A percentile compares a stretch with the other conserved stretches of the same genome.
phyloP scores from a whole-genome alignment of 352 stramenopile species.

The Pythium folliculosum region DNA sequence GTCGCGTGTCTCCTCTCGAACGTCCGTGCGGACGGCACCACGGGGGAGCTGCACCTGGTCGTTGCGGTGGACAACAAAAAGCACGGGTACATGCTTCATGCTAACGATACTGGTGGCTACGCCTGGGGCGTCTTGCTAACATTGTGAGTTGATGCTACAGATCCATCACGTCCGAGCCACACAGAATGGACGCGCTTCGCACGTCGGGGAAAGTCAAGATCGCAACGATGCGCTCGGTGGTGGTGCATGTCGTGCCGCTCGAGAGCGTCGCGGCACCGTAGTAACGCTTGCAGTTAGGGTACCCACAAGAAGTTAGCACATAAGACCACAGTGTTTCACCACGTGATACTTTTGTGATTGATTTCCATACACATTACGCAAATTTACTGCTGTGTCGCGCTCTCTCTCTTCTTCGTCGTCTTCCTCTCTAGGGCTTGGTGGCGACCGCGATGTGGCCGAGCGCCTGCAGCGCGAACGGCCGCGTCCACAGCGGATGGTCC shows the following conservation, averaged over 20 bases:
- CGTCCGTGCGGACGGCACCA: background rate
- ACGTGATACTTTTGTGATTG: too few relatives aligned
- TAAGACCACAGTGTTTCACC: too few relatives aligned
- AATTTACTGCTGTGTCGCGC: too few relatives aligned
- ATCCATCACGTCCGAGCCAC: background rate
- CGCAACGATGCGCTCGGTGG: background rate
- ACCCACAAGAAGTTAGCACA: too few relatives aligned
- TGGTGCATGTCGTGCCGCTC: background rate
- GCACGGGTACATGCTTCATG: background rate
- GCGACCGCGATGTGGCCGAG: constrained; percentile 4
- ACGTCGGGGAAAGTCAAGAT: background rate
- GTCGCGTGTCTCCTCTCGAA: background rate
- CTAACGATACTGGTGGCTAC: background rate
- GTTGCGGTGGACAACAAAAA: background rate
- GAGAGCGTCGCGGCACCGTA: background rate
- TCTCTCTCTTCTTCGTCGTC: background rate
- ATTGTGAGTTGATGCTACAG: background rate
- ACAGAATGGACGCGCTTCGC: background rate
- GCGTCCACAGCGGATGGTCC: constrained; percentile 8
- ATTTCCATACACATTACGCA: too few relatives aligned
- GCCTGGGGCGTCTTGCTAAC: background rate
- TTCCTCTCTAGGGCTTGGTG: constrained; percentile 2
- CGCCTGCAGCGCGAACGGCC: constrained; percentile 4
- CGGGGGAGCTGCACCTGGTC: background rate
- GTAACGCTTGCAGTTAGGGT: background rate